Conservation (phyloP, 345 rosid genomes). For the Eucalyptus sp. region DNA sequence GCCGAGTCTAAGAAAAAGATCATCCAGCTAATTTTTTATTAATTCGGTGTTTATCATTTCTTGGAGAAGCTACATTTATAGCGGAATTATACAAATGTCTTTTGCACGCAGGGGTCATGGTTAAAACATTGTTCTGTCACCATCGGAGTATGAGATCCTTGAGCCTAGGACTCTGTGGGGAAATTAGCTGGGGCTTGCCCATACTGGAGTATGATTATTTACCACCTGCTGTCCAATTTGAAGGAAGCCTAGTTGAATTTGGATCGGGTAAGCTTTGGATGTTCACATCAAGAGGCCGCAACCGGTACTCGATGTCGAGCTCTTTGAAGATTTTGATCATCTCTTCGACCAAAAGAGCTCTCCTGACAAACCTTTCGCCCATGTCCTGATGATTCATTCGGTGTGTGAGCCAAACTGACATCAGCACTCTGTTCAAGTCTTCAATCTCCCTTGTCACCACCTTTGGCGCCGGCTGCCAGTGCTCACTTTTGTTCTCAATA, state of each 20-base stretch:
- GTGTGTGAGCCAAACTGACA: constrained; percentile 9
- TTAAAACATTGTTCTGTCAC: background rate
- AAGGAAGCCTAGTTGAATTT: background rate
- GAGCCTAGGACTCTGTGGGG: background rate
- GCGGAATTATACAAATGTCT: background rate
- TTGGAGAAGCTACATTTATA: background rate
- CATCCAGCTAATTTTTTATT: background rate
- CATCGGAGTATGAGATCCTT: background rate
- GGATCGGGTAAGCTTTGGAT: constrained; percentile 25
- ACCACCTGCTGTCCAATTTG: background rate
- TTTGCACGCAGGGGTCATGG: background rate
- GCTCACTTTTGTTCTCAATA: constrained; percentile 12
- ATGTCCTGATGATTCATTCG: constrained; percentile 18
- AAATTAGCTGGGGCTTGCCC: background rate
- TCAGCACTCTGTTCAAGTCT: constrained; percentile 34
- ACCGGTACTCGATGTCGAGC: constrained; percentile 54
- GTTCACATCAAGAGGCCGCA: constrained; percentile 51
- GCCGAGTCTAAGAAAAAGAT: background rate
- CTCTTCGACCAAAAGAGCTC: constrained; percentile 60
- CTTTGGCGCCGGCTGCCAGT: constrained; percentile 16
- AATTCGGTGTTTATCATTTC: background rate
- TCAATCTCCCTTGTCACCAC: constrained; percentile 18
- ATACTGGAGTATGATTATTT: background rate
- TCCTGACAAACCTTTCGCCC: constrained; percentile 52
- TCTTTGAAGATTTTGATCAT: constrained; percentile 51